Conservation (phyloP, 805 yeast species). For the Vanderwaltozyma yarrowii region DNA sequence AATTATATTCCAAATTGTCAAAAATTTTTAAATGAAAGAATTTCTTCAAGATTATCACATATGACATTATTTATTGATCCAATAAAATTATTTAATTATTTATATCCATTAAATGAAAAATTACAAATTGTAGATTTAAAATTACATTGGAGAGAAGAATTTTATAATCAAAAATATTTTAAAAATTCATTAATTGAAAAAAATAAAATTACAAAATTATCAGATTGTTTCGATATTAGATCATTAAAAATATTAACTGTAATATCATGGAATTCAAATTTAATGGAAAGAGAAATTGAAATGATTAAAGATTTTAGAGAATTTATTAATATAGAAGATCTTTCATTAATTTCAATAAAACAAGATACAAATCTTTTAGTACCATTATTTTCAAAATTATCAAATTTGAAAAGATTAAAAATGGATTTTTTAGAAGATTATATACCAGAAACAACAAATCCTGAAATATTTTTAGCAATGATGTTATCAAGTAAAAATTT, state of each 20-base stretch:
- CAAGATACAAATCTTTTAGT: constrained; percentile 26
- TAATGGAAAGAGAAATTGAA: constrained; percentile 25
- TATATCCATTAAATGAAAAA: constrained; percentile 24
- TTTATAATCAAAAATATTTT: constrained; percentile 26
- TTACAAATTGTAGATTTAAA: constrained; percentile 30
- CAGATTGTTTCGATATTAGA: constrained; percentile 30
- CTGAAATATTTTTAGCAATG: constrained; percentile 29
- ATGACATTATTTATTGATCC: constrained; percentile 35
- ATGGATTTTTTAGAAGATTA: constrained; percentile 31
- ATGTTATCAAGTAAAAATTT: constrained; percentile 27
- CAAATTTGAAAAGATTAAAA: constrained; percentile 30
- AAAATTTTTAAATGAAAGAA: constrained; percentile 19
- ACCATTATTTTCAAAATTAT: constrained; percentile 23
- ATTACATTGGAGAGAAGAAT: constrained; percentile 34
- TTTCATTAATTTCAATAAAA: constrained; percentile 33
- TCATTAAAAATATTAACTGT: constrained; percentile 30
- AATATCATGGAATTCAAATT: constrained; percentile 35
- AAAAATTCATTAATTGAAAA: constrained; percentile 7
- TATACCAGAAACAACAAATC: constrained; percentile 25
- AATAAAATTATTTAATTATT: constrained; percentile 27
- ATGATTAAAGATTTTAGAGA: constrained; percentile 31
- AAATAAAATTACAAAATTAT: constrained; percentile 17
- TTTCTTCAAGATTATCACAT: constrained; percentile 23
- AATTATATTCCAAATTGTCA: constrained; percentile 26
- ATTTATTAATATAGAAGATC: constrained; percentile 30